Conservation (phyloP, 2,329 filamentous ascomycete genomes). For the Diplocarpon mali region DNA sequence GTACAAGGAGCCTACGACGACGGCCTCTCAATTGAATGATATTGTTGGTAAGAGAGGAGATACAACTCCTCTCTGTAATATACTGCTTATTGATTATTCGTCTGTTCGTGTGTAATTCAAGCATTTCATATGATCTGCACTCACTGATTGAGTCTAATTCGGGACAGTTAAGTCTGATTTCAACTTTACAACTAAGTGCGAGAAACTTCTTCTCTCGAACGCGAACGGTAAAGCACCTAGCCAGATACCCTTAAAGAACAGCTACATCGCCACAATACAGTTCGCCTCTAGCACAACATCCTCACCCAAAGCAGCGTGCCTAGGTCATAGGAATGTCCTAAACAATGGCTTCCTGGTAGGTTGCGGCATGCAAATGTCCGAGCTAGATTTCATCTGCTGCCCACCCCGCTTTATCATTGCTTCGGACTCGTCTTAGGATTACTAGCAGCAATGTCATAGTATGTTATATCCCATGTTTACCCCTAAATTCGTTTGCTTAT, state of each 20-base stretch:
- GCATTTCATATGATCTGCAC: too few relatives aligned
- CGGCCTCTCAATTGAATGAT: constrained; percentile 65
- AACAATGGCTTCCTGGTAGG: constrained; percentile 20
- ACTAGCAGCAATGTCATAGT: constrained; percentile 58
- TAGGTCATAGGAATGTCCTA: constrained; percentile 18
- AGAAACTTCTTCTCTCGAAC: background rate
- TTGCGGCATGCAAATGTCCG: constrained; percentile 41
- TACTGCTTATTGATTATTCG: too few relatives aligned
- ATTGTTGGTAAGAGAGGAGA: too few relatives aligned
- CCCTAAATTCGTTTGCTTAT: background rate
- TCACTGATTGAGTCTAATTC: constrained; percentile 35
- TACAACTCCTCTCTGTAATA: background rate
- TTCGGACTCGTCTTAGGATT: constrained; percentile 71
- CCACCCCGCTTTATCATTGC: constrained; percentile 81
- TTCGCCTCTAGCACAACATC: constrained; percentile 10
- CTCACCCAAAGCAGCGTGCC: constrained; percentile 6
- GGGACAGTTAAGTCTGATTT: constrained; percentile 42
- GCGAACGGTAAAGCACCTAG: constrained; percentile 35
- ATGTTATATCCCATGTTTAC: background rate
- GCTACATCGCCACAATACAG: constrained; percentile 6
- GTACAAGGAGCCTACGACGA: constrained; percentile 45
- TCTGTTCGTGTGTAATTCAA: too few relatives aligned
- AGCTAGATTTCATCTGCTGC: constrained; percentile 62
- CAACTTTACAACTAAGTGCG: background rate
- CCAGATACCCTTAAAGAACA: constrained; percentile 42